Evolutionary conservation across 2,329 filamentous ascomycete species (phyloP).

Genomic region (Chaetomiaceae sp.): DNA sequence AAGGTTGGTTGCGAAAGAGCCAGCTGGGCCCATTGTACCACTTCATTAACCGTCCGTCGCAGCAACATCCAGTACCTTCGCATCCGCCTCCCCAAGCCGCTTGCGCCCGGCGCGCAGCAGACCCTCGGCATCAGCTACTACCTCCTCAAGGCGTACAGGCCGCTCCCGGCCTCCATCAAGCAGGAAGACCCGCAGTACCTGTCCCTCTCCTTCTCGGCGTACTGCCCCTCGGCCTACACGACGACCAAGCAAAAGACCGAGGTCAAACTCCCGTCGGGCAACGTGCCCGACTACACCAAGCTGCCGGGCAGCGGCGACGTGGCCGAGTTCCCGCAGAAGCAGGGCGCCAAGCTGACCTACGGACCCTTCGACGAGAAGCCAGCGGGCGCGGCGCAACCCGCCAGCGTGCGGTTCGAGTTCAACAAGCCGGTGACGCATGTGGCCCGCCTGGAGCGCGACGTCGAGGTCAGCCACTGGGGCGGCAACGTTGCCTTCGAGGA

Average conservation of each 20-base stretch:
- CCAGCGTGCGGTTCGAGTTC: slow-evolving; percentile 86
- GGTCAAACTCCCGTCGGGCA: slow-evolving; percentile 73
- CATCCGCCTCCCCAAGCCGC: slow-evolving; percentile 68
- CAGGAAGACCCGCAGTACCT: slow-evolving; percentile 86
- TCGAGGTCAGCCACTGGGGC: slow-evolving; percentile 97
- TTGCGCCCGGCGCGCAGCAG: slow-evolving; percentile 70
- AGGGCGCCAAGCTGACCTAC: slow-evolving; percentile 81
- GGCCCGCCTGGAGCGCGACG: slow-evolving; percentile 73
- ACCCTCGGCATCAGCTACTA: slow-evolving; percentile 85
- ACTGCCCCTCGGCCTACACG: slow-evolving; percentile 73
- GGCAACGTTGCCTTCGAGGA: slow-evolving; percentile 95
- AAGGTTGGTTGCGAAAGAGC: slow-evolving; percentile 39
- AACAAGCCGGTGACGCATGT: slow-evolving; percentile 84
- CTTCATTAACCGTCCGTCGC: slow-evolving; percentile 12
- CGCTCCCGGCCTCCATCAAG: slow-evolving; percentile 74
- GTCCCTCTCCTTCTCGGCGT: slow-evolving; percentile 77
- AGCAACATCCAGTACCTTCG: slow-evolving; percentile 78
- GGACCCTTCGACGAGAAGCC: slow-evolving; percentile 79
- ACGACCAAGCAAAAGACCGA: slow-evolving; percentile 96
- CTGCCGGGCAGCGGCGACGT: slow-evolving; percentile 59
- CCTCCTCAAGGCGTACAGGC: slow-evolving; percentile 68
- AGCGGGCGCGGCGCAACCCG: slow-evolving; percentile 67
- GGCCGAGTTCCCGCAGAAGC: slow-evolving; percentile 62
- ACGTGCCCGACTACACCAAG: slow-evolving; percentile 79
- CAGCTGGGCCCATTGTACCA: slow-evolving; percentile 7